Base-by-base conservation (phyloP, 352 stramenopile genomes). In the Phytopythium oedochilum region DNA sequence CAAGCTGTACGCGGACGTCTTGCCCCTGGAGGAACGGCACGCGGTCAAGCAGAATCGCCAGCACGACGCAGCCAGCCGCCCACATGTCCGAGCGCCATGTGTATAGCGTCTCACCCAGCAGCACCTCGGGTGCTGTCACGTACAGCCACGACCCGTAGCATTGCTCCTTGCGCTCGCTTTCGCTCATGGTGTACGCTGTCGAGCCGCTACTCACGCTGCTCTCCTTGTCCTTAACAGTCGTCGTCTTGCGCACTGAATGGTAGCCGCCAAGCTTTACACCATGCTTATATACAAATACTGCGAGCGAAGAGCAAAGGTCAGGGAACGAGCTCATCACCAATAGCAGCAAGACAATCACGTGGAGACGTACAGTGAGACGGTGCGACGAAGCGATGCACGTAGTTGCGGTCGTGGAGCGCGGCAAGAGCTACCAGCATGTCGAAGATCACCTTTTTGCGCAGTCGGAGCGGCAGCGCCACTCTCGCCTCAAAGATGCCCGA, bases 131-230 rank as follows among this genome's bases (percentile, higher is more conserved):
- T 8, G 85, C 77, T 18, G 78, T 71, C 28, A 82, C 66, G 20
- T 86, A 68, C 15, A 95, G 51, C 70, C 75, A 86, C 40, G 83
- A 71, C 2, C 85, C 85, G 34, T 75, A 64, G 46, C 63, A 78
- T 34, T 90, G 78, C 50, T 93, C 81, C 62, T 86, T 89, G n/a
- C 81, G 78, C 44, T 95, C 85, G 40, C 40, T 73, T n/a, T 92
- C 83, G 10, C 48, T 88, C 70, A 95, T 70, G 29, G 79, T 71
- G 47, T 90, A 86, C 18, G 66, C 73, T 14, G 53, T 60, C 36
- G 64, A 64, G 10, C 20, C 50, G 18, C 48, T 72, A 47, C 55
- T 66, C 5, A 25, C 49, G 20, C 36, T 70, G 50, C 43, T 68
- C 3, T 76, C 70, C 46, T 75, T 75, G 3, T 57, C 46, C 52